Percentiles rank a stretch among this genome's conserved stretches.
Evolutionary conservation across 768 basidiomycete species (phyloP).

Genomic region (Lyophyllum shimeji): DNA sequence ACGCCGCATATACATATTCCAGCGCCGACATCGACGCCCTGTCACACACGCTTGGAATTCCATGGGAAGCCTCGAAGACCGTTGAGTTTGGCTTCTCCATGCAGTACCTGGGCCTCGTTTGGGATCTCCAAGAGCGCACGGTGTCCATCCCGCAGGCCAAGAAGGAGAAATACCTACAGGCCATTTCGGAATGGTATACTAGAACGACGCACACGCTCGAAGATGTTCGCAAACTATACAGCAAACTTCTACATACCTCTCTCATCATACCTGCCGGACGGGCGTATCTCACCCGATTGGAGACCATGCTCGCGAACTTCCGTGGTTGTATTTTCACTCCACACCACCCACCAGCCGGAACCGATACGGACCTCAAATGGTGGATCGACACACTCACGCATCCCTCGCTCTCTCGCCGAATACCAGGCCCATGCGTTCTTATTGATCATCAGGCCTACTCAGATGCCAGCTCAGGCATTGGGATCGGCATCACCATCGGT

Average conservation of each 20-base stretch:
- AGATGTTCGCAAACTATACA: slow-evolving; percentile 4
- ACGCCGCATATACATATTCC: slow-evolving; percentile 17
- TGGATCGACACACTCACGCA: slow-evolving; percentile 24
- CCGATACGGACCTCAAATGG: slow-evolving; percentile 31
- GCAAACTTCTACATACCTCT: slow-evolving; percentile 6
- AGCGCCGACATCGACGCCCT: slow-evolving; percentile 34
- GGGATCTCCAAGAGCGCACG: slow-evolving; percentile 19
- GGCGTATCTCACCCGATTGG: slow-evolving; percentile 34
- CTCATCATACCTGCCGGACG: background rate
- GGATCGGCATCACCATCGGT: slow-evolving; percentile 34
- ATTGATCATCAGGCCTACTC: slow-evolving; percentile 35
- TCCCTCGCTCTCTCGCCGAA: slow-evolving; percentile 11
- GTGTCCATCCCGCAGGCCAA: slow-evolving; percentile 19
- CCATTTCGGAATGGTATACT: background rate
- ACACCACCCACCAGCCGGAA: slow-evolving; percentile 12
- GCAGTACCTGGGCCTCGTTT: slow-evolving; percentile 24
- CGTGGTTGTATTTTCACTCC: slow-evolving; percentile 30
- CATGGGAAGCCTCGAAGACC: slow-evolving; percentile 24
- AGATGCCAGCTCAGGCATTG: slow-evolving; percentile 36
- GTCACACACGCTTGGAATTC: slow-evolving; percentile 26
- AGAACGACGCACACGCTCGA: background rate
- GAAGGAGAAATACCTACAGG: slow-evolving; percentile 18
- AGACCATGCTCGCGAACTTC: slow-evolving; percentile 31
- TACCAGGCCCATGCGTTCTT: slow-evolving; percentile 26
- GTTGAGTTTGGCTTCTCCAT: slow-evolving; percentile 9